A percentile compares a stretch with the other conserved stretches of the same genome.
Conservation (phyloP, 176 grass and related monocot genomes). For the Bolboschoenus planiculmis region DNA sequence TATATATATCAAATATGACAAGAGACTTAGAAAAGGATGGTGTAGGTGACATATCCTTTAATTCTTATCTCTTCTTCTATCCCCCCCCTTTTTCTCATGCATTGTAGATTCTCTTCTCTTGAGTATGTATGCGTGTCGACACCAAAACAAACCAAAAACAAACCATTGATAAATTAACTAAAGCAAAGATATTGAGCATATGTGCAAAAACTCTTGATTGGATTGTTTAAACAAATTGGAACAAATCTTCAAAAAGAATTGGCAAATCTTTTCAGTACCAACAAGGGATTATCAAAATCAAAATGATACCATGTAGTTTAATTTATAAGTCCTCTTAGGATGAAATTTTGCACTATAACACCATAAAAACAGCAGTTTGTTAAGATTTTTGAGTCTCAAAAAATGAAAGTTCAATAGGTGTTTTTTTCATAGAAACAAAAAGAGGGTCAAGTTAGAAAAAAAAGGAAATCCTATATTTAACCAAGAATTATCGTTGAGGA, state of each 20-base stretch:
- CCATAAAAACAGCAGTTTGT: background rate
- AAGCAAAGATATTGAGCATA: background rate
- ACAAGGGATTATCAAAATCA: no score
- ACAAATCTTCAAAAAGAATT: background rate
- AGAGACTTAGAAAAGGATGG: conserved; percentile 19
- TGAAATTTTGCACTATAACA: background rate
- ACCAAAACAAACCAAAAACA: background rate
- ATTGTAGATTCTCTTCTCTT: conserved; percentile 4
- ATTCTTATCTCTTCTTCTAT: background rate
- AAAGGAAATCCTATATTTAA: background rate
- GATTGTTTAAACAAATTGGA: background rate
- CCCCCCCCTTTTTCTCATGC: background rate
- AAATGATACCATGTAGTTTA: background rate
- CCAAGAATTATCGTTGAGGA: background rate
- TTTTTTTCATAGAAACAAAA: background rate
- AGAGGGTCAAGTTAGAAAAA: background rate
- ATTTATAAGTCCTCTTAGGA: background rate
- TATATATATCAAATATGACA: background rate
- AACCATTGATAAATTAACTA: background rate
- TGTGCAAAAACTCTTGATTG: background rate
- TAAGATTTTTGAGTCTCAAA: background rate
- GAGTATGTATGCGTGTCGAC: background rate
- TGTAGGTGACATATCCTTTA: conserved; percentile 9
- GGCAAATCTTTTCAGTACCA: background rate
- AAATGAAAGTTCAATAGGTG: background rate